These are phyloP conservation scores for Articulospora tetracladia DNA, from an alignment of 495 filamentous ascomycete genomes.

Conservation along the genomic window DNA sequence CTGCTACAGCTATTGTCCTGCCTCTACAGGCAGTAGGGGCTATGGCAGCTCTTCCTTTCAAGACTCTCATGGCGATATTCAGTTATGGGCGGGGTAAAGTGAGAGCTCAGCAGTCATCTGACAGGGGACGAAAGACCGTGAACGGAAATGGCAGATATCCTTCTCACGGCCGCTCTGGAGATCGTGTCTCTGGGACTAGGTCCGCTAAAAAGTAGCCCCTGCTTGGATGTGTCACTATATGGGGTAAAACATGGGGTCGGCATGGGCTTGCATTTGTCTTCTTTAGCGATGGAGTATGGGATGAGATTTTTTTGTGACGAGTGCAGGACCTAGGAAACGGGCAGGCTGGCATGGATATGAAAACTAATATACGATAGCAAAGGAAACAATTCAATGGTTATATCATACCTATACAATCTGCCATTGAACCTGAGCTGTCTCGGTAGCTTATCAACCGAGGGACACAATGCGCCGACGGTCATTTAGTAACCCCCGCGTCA, in stretches of 20 bases:
- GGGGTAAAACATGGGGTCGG: neutral
- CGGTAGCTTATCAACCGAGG: too few species aligned
- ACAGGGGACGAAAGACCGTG: constrained; percentile 3
- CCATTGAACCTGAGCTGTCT: too few species aligned
- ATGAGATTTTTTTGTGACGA: neutral
- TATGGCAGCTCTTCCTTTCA: constrained; percentile 20
- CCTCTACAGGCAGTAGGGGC: constrained; percentile 20
- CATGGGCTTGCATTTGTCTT: neutral
- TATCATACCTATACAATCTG: too few species aligned
- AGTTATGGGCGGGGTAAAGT: constrained; percentile 16
- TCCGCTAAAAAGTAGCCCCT: constrained; percentile 6
- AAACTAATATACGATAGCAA: too few species aligned
- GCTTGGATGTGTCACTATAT: constrained; percentile 3
- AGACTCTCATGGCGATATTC: constrained; percentile 13
- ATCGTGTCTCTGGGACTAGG: constrained; percentile 2
- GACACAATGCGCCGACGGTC: too few species aligned
- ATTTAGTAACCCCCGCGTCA: too few species aligned
- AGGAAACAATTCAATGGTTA: neutral
- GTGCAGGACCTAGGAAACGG: neutral
- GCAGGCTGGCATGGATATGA: neutral
- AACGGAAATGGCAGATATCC: constrained; percentile 19
- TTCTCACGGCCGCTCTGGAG: constrained; percentile 7
- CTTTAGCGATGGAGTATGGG: constrained; percentile 13
- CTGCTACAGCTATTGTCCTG: constrained; percentile 17
- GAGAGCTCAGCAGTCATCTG: neutral